A percentile compares a stretch with the other conserved stretches of the same genome.
Evolutionary conservation across 345 rosid genomes (phyloP).

Genomic region (Gossypium raimondii): DNA sequence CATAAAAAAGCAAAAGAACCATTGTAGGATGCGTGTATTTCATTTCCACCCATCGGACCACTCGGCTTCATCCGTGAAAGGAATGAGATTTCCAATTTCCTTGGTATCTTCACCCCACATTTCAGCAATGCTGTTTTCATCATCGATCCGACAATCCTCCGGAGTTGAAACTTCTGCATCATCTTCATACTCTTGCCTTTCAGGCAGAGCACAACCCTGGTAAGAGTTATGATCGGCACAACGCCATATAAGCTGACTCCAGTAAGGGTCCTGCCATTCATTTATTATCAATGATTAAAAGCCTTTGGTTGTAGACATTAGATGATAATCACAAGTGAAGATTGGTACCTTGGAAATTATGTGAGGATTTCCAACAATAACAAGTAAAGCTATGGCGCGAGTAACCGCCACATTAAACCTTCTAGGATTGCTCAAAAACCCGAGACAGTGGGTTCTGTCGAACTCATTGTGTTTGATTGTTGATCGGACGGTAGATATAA

Average conservation of each 20-base stretch:
- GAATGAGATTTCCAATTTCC: constrained; percentile 26
- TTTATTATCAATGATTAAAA: neutral
- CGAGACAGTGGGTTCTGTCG: constrained; percentile 61
- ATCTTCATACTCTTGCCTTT: constrained; percentile 32
- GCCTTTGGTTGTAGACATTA: neutral
- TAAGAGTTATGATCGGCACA: constrained; percentile 69
- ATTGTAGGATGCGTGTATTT: neutral
- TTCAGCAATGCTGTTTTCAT: constrained; percentile 25
- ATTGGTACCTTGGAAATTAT: constrained; percentile 63
- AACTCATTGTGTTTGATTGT: constrained; percentile 75
- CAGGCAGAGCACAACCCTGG: constrained; percentile 76
- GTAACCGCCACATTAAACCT: constrained; percentile 90
- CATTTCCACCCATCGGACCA: constrained; percentile 82
- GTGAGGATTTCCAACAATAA: constrained; percentile 82
- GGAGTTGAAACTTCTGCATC: constrained; percentile 10
- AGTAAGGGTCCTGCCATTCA: constrained; percentile 55
- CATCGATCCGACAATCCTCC: constrained; percentile 23
- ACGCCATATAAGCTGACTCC: constrained; percentile 71
- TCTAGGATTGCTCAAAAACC: constrained; percentile 80
- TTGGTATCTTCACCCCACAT: constrained; percentile 32
- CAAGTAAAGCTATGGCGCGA: constrained; percentile 70
- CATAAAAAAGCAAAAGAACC: neutral
- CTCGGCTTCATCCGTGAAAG: constrained; percentile 47
- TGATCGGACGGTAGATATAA: constrained; percentile 84
- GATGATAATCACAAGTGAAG: neutral